Evolutionary conservation across 129 eudicot species (phyloP), one percentile per base, ranked within the genome.

Genomic region (Rutidosis leptorrhynchoides): DNA sequence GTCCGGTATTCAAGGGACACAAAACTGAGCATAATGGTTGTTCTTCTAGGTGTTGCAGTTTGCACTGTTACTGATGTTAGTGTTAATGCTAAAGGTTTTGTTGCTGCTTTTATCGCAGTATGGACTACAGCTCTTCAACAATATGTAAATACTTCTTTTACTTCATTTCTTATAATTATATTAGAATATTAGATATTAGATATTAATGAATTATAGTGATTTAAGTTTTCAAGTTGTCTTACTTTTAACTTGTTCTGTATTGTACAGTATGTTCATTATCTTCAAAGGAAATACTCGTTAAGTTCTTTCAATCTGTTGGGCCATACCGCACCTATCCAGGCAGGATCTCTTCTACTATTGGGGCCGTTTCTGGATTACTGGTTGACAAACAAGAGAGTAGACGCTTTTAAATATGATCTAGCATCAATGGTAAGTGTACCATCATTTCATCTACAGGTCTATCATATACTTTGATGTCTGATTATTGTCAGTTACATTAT

Each of bases 301-400:
- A 85, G 87, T 53, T 87, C 95, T 68, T 90, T 84, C 85, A 90
- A 84, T 73, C 91, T 90, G 65, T 81, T 90, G 79, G 92, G 97
- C 9, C 97, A 87, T 72, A 90, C 95, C 23, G 97, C 97, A 67
- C 97, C 97, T 37, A 83, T 76, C 67, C 95, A 90, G 80, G 97
- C 97, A 62, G 95, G 83, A 69, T 77, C 92, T 54, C 69, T 90
- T 67, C 79, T 90, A 64, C 14, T 87, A 45, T 23, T 87, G 77
- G 97, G 97, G 68, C 97, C 97, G 11, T 87, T 90, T 79, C 76
- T 90, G 43, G 97, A 90, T 77, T 84, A 90, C 78, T 87, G 89
- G 89, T 71, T 90, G 82, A 87, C 97, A 6, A 72, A 74, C 70
- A 84, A 84, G 78, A 80, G 89, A 77, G 85, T 90, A 55, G 85